Conservation (phyloP, 306 rosid species). For the Quercus ilex region DNA sequence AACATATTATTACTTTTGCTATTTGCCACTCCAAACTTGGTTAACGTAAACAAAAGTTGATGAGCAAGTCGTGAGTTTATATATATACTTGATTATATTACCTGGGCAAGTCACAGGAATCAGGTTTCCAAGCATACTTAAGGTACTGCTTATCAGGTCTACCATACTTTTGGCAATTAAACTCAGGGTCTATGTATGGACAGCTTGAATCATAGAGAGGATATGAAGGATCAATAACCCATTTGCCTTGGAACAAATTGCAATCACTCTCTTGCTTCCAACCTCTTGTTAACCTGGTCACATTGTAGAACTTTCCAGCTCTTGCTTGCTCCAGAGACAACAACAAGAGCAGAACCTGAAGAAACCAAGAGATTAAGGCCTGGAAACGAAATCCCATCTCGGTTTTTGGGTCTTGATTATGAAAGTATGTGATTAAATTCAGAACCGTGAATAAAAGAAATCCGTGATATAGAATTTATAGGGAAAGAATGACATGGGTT, state of each 20-base stretch:
- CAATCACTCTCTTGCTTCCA: conserved; percentile 51
- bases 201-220: conserved; percentile 73
- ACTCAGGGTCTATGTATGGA: conserved; percentile 80
- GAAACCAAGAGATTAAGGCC: conserved; percentile 32
- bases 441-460: conserved; percentile 7
- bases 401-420: conserved; percentile 12
- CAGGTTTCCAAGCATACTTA: conserved; percentile 89
- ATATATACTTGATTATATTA: neutral
- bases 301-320: conserved; percentile 40
- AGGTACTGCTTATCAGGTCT: conserved; percentile 90
- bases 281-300: conserved; percentile 34
- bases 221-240: conserved; percentile 73
- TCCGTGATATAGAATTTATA: conserved; percentile 24
- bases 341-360: conserved; percentile 22
- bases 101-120: conserved; percentile 78
- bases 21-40: too few species aligned
- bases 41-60: too few species aligned
- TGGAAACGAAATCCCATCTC: conserved; percentile 48
- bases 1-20: too few species aligned
- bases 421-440: neutral
- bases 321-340: conserved; percentile 28
- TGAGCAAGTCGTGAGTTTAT: neutral
- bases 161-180: conserved; percentile 72
- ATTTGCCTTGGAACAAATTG: conserved; percentile 69
- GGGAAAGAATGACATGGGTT: neutral